Evolutionary conservation across 1,139 yeast species (phyloP).

Genomic region (Protomyces inouyei): DNA sequence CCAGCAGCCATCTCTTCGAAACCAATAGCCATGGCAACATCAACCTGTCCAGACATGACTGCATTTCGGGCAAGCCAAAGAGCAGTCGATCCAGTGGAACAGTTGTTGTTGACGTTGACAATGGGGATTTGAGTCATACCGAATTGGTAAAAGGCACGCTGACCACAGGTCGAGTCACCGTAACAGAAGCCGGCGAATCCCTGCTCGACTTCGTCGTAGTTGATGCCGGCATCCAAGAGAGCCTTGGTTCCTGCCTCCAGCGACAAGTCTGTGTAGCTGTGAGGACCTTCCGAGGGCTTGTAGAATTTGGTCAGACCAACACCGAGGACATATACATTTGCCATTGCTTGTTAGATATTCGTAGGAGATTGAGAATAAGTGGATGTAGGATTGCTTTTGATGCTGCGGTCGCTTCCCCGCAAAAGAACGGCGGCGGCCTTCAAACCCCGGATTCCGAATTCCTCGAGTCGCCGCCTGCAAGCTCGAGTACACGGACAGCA

Average conservation of each 20-base stretch:
- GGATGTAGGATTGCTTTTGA: no score
- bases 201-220: slow-evolving; percentile 37
- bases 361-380: no score
- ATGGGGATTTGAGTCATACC: slow-evolving; percentile 39
- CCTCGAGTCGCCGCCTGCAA: no score
- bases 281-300: slow-evolving; percentile 36
- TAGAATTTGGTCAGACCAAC: slow-evolving; percentile 39
- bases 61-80: slow-evolving; percentile 36
- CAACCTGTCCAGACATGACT: slow-evolving; percentile 35
- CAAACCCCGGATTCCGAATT: no score
- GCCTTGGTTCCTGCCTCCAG: slow-evolving; percentile 38
- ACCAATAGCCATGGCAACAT: slow-evolving; percentile 38
- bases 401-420: no score
- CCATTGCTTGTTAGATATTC: neutral
- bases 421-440: no score
- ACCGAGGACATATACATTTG: slow-evolving; percentile 35
- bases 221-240: slow-evolving; percentile 37
- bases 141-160: slow-evolving; percentile 38
- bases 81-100: slow-evolving; percentile 39
- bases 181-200: slow-evolving; percentile 38
- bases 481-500: no score
- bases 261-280: slow-evolving; percentile 37
- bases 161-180: slow-evolving; percentile 39
- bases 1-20: slow-evolving; percentile 39
- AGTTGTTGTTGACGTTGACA: slow-evolving; percentile 38